phyloP scores from a whole-genome alignment of 176 grass and related monocot species.

The Hsuehochloa calcarea region DNA sequence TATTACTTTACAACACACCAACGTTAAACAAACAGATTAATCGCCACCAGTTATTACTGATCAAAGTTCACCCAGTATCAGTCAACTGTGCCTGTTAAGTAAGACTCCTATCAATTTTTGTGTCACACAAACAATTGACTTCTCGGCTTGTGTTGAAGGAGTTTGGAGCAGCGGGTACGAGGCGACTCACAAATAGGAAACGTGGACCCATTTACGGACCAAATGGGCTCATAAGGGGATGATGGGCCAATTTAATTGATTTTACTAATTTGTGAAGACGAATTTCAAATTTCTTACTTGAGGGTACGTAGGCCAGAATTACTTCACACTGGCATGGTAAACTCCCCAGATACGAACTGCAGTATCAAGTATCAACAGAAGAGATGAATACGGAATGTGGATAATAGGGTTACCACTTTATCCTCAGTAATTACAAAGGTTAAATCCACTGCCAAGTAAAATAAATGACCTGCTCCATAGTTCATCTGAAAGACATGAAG shows the following conservation, averaged over 20 bases:
- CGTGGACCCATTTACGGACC: neutral
- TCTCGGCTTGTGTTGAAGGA: neutral
- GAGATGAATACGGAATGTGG: neutral
- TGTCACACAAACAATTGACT: neutral
- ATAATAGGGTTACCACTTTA: neutral
- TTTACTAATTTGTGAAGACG: neutral
- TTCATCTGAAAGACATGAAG: constrained; percentile 35
- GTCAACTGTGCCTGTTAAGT: neutral
- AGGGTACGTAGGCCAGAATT: neutral
- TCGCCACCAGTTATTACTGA: neutral
- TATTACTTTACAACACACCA: too few relatives aligned
- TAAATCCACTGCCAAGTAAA: constrained; percentile 21
- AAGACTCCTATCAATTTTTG: neutral
- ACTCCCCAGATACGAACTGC: neutral
- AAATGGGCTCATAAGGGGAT: neutral
- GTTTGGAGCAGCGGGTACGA: neutral
- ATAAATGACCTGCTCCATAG: constrained; percentile 32
- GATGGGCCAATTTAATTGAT: neutral
- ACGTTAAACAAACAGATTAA: neutral
- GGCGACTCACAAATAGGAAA: neutral
- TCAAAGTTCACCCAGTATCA: neutral
- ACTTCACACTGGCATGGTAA: neutral
- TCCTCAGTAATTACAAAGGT: neutral
- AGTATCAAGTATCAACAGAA: neutral
- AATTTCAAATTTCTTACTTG: neutral